Base-by-base conservation (phyloP, 169 alveolate genomes). In the Cryptosporidium baileyi region DNA sequence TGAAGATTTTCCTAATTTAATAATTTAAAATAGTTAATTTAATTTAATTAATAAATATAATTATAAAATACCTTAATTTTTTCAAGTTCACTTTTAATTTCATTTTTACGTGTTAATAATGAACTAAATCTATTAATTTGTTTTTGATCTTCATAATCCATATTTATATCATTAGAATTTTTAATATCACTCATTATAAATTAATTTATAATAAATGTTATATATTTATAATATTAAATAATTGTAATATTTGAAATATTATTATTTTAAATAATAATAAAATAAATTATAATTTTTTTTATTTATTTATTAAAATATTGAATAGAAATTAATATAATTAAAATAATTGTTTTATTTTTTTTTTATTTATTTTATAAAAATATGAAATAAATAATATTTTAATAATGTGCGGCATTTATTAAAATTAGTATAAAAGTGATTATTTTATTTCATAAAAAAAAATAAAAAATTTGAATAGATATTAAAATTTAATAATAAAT, bases 91-190 rank as follows among this genome's bases (percentile, higher is more conserved):
- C 61, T n/a, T 24, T 32, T 54, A 1, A 74, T 7, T n/a, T 51
- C 60, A 4, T 22, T 51, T 28, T 74, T 74, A 4, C 67, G 51
- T 9, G 47, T 15, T 54, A 74, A 36, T 17, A 74, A 34, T 6
- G 85, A 51, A 22, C 85, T 74, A 32, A 74, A 74, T 15, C 61
- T 60, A 17, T 74, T 74, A 15, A 74, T 74, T 41, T 74, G 74
- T 26, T 74, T 74, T 34, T 74, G 85, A 22, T 74, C 85, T 1
- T 74, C 85, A 74, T 74, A 74, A 22, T 19, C 54, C 65, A 74
- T 54, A 41, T 74, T 41, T 26, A 74, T 52, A 32, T 57, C 85
- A 19, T 60, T 74, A n/a, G 60, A 9, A 19, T 36, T 74, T 2
- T 26, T 28, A 19, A 30, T 43, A 38, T 38, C 57, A 0, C 22